Evolutionary conservation across 2,329 filamentous ascomycete species (phyloP).

Genomic region (Exophiala sideris): DNA sequence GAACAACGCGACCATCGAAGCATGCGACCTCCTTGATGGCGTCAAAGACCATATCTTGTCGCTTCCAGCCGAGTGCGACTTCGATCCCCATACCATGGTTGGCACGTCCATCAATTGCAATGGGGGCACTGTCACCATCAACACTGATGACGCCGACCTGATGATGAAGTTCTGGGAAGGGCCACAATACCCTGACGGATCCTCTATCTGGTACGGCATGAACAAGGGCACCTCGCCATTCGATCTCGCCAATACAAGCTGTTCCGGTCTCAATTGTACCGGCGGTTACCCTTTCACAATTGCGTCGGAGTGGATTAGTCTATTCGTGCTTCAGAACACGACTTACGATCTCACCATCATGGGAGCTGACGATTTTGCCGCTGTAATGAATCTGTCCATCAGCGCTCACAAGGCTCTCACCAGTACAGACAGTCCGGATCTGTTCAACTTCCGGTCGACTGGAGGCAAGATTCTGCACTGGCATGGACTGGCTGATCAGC

Average conservation of each 20-base stretch:
- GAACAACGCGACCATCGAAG: conserved; percentile 32
- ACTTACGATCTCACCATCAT: conserved; percentile 33
- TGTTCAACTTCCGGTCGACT: conserved; percentile 34
- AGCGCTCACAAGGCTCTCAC: conserved; percentile 37
- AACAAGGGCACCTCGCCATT: conserved; percentile 25
- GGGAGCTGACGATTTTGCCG: conserved; percentile 28
- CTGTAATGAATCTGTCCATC: conserved; percentile 27
- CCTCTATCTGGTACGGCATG: conserved; percentile 33
- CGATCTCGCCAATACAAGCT: neutral
- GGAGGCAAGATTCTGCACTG: conserved; percentile 45
- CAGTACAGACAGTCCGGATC: conserved; percentile 36
- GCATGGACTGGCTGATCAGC: conserved; percentile 40
- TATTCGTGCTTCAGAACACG: conserved; percentile 34
- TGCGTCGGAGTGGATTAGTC: conserved; percentile 33
- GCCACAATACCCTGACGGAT: conserved; percentile 20
- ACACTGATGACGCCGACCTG: conserved; percentile 31
- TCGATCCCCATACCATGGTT: conserved; percentile 4
- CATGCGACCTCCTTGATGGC: conserved; percentile 30
- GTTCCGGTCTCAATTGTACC: neutral
- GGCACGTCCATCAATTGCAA: conserved; percentile 3
- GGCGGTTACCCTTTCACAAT: conserved; percentile 32
- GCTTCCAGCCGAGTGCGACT: conserved; percentile 10
- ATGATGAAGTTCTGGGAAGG: conserved; percentile 35
- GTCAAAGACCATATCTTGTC: conserved; percentile 28
- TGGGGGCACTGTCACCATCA: conserved; percentile 26